Percentiles rank a stretch among this genome's conserved stretches.
Conservation (phyloP, 106 monocot genomes). For the Ottelia alismoides region DNA sequence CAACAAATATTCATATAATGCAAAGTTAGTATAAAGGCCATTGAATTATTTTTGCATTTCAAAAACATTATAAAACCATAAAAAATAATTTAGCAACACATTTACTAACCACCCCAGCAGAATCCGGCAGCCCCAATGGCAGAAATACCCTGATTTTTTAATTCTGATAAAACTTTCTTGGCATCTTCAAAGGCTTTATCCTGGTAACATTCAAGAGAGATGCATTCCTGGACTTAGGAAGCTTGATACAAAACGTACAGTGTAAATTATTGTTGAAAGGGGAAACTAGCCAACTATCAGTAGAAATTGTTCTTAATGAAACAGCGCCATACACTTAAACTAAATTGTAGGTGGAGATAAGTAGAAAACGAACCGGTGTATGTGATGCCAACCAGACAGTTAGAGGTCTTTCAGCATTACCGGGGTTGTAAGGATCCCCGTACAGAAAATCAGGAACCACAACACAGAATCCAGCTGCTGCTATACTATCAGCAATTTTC, state of each 20-base stretch:
- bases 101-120: slow-evolving; percentile 41
- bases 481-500: slow-evolving; percentile 41
- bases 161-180: slow-evolving; percentile 31
- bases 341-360: no score
- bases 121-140: slow-evolving; percentile 34
- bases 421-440: slow-evolving; percentile 23
- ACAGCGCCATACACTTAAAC: no score
- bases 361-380: slow-evolving; percentile 17
- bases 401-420: slow-evolving; percentile 17
- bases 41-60: no score
- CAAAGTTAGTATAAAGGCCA: background rate
- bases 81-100: background rate
- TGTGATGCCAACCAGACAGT: slow-evolving; percentile 28
- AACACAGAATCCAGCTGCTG: slow-evolving; percentile 28
- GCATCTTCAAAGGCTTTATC: slow-evolving; percentile 50
- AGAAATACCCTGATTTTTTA: slow-evolving; percentile 33
- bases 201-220: slow-evolving; percentile 17
- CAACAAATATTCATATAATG: background rate
- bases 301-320: no score
- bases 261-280: no score
- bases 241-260: no score
- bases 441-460: slow-evolving; percentile 54
- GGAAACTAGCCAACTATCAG: no score
- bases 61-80: no score
- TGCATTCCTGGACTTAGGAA: no score